These are phyloP conservation scores for Hyphopichia pseudoburtonii DNA, from an alignment of 1,139 yeast species.

Conservation along the genomic window DNA sequence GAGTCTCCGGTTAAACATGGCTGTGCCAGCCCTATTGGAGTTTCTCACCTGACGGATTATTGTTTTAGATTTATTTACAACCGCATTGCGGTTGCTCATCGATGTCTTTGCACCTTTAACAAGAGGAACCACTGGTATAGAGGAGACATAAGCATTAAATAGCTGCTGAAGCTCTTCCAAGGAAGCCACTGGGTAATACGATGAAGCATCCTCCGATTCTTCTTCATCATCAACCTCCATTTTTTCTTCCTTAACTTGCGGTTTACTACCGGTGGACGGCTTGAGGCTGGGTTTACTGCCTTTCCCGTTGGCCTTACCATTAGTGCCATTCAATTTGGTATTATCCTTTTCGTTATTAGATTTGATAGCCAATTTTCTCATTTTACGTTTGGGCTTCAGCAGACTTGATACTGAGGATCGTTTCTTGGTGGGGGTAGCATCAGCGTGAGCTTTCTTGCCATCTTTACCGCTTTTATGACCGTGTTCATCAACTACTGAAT, in stretches of 20 bases:
- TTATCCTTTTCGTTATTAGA: neutral
- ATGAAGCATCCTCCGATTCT: neutral
- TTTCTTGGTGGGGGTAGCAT: conserved; percentile 9
- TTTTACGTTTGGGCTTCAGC: neutral
- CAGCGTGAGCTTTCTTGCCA: too few relatives aligned
- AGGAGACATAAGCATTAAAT: conserved; percentile 9
- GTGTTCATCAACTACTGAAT: neutral
- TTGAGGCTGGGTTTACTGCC: neutral
- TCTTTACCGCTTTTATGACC: too few relatives aligned
- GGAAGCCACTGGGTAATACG: conserved; percentile 11
- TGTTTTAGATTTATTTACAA: conserved; percentile 27
- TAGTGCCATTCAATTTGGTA: neutral
- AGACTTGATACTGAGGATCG: conserved; percentile 11
- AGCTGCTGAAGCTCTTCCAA: conserved; percentile 18
- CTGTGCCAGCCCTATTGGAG: conserved; percentile 29
- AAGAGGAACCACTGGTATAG: conserved; percentile 7
- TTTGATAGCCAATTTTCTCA: neutral
- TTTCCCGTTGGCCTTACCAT: neutral
- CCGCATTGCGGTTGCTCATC: conserved; percentile 19
- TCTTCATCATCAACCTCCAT: conserved; percentile 5
- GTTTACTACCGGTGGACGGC: neutral
- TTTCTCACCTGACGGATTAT: conserved; percentile 31
- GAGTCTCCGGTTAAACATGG: conserved; percentile 28
- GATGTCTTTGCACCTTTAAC: conserved; percentile 17
- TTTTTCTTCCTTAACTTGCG: conserved; percentile 7